Conservation (phyloP, 2,329 filamentous ascomycete species). For the Mycocentrospora acerina region DNA sequence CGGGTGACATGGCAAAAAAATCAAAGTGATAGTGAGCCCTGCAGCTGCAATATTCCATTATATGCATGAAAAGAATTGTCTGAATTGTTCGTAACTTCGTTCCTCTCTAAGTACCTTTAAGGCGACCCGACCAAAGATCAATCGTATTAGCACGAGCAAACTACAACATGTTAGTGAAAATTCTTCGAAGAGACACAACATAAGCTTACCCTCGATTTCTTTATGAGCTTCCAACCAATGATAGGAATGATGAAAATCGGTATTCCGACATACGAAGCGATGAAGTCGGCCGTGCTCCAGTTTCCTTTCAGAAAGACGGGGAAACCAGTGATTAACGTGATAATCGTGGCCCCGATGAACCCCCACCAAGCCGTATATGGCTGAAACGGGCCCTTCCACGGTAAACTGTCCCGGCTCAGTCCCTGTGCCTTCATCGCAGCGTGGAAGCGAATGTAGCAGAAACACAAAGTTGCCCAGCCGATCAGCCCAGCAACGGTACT, state of each 20-base stretch:
- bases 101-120: constrained; percentile 1
- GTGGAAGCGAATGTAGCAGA: constrained; percentile 70
- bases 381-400: constrained; percentile 67
- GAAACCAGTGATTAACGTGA: constrained; percentile 75
- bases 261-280: constrained; percentile 57
- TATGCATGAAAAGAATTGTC: too few relatives aligned
- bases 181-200: not conserved
- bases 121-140: constrained; percentile 14
- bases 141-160: constrained; percentile 15
- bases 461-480: constrained; percentile 52
- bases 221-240: constrained; percentile 16
- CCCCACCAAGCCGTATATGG: constrained; percentile 69
- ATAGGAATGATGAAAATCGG: constrained; percentile 26
- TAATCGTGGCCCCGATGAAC: constrained; percentile 59
- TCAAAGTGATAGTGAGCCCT: too few relatives aligned
- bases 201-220: constrained; percentile 13
- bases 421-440: constrained; percentile 66
- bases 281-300: constrained; percentile 53
- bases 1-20: too few relatives aligned
- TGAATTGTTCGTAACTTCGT: too few relatives aligned
- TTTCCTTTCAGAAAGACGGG: constrained; percentile 68
- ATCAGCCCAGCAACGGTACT: constrained; percentile 65
- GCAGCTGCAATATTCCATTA: too few relatives aligned
- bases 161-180: constrained; percentile 6
- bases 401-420: constrained; percentile 57